Evolutionary conservation across 2,329 filamentous ascomycete species (phyloP).

Genomic region (Metarhizium humberi): DNA sequence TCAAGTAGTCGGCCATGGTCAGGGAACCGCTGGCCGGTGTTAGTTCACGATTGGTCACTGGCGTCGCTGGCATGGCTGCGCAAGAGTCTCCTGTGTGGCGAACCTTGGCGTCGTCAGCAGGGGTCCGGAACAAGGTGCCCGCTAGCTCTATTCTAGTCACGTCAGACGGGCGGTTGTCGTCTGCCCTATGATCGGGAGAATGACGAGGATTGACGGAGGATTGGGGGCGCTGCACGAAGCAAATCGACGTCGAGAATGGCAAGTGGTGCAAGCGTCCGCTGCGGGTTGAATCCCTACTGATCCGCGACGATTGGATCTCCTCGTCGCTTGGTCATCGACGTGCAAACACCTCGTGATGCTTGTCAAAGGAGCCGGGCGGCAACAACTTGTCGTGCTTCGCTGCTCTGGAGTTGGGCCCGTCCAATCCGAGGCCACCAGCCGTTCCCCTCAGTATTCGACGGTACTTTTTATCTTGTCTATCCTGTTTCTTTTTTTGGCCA

Average conservation of each 20-base stretch:
- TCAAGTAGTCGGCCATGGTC: constrained; percentile 21
- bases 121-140: neutral
- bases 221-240: neutral
- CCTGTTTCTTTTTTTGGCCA: too few relatives aligned
- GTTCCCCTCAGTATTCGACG: neutral
- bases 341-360: neutral
- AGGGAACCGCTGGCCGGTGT: constrained; percentile 17
- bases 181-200: neutral
- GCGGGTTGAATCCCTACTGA: neutral
- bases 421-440: neutral
- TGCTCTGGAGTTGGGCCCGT: neutral
- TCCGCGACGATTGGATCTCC: neutral
- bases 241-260: neutral
- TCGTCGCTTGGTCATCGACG: neutral
- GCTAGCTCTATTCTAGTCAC: neutral
- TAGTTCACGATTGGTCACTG: constrained; percentile 23
- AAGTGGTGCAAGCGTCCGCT: neutral
- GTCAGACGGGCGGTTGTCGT: neutral
- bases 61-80: constrained; percentile 21
- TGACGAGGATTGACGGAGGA: neutral
- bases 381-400: neutral
- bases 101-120: constrained; percentile 3
- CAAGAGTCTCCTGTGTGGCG: neutral
- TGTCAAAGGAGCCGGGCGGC: neutral
- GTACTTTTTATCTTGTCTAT: neutral